A percentile compares a stretch with the other conserved stretches of the same genome.
phyloP scores from a whole-genome alignment of 2,329 filamentous ascomycete species.

The Curvularia sp. region DNA sequence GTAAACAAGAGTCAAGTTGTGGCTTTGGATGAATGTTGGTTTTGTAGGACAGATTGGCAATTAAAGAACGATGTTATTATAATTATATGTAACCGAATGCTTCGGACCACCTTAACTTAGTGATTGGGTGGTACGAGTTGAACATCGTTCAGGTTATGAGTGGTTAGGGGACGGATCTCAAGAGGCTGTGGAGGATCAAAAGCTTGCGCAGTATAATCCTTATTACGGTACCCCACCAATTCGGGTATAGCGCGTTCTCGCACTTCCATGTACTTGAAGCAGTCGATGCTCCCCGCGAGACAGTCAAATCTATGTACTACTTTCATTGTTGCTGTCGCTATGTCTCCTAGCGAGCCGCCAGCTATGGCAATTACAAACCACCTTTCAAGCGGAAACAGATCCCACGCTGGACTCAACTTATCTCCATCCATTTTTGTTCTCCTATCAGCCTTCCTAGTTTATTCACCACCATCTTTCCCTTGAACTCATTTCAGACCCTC shows the following conservation, averaged over 20 bases:
- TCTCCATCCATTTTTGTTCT: slow-evolving; percentile 29
- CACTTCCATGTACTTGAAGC: neutral
- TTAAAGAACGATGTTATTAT: neutral
- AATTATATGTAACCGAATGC: neutral
- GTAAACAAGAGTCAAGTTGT: neutral
- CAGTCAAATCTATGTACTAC: neutral
- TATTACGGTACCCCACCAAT: neutral
- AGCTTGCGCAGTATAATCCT: neutral
- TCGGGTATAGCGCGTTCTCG: neutral
- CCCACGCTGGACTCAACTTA: slow-evolving; percentile 30
- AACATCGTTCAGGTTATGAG: neutral
- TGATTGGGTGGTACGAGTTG: no score
- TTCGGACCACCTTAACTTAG: no score
- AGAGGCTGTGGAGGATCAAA: neutral
- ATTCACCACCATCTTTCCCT: slow-evolving; percentile 15
- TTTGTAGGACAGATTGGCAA: neutral
- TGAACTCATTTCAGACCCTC: slow-evolving; percentile 10
- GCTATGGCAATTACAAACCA: neutral
- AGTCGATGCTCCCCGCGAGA: neutral
- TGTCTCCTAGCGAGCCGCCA: neutral
- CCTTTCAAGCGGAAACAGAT: slow-evolving; percentile 27
- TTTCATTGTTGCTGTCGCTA: neutral
- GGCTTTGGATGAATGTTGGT: neutral
- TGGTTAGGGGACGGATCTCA: neutral
- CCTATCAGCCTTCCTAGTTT: slow-evolving; percentile 19